A percentile compares a stretch with the other conserved stretches of the same genome.
phyloP scores from a whole-genome alignment of 306 rosid genomes.

The Arachis stenosperma region DNA sequence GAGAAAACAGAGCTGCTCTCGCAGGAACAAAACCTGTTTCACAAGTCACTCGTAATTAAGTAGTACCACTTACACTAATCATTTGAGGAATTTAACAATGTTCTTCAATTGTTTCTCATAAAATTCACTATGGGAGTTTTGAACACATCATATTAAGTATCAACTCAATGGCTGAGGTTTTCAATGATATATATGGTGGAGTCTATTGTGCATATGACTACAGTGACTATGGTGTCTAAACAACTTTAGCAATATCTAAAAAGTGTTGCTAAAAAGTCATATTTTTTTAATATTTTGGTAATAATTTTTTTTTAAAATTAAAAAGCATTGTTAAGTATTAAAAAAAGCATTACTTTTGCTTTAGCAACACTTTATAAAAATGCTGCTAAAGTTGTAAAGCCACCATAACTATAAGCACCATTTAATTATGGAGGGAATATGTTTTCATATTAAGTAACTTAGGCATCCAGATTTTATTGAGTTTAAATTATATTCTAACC shows the following conservation, averaged over 20 bases:
- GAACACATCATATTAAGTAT: constrained; percentile 4
- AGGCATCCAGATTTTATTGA: constrained; percentile 1
- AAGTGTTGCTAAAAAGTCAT: too few relatives aligned
- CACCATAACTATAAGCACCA: too few relatives aligned
- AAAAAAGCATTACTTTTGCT: too few relatives aligned
- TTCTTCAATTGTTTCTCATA: not conserved
- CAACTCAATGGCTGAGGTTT: constrained; percentile 27
- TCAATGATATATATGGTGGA: not conserved
- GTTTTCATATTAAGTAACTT: not conserved
- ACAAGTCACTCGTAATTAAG: constrained; percentile 14
- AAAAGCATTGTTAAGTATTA: too few relatives aligned
- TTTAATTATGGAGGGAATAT: not conserved
- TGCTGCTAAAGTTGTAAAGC: too few relatives aligned
- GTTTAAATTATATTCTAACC: not conserved
- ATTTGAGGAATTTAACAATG: not conserved
- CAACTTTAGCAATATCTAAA: too few relatives aligned
- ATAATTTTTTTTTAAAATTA: too few relatives aligned
- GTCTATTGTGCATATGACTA: too few relatives aligned
- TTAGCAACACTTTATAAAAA: too few relatives aligned
- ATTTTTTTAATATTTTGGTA: too few relatives aligned
- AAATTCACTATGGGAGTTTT: constrained; percentile 3
- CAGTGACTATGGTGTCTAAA: too few relatives aligned
- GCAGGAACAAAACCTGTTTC: constrained; percentile 74
- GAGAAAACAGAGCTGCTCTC: constrained; percentile 67
- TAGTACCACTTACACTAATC: not conserved